These are phyloP conservation scores for Leccinum subgranulosum DNA, from an alignment of 768 basidiomycete genomes.

Conservation along the genomic window DNA sequence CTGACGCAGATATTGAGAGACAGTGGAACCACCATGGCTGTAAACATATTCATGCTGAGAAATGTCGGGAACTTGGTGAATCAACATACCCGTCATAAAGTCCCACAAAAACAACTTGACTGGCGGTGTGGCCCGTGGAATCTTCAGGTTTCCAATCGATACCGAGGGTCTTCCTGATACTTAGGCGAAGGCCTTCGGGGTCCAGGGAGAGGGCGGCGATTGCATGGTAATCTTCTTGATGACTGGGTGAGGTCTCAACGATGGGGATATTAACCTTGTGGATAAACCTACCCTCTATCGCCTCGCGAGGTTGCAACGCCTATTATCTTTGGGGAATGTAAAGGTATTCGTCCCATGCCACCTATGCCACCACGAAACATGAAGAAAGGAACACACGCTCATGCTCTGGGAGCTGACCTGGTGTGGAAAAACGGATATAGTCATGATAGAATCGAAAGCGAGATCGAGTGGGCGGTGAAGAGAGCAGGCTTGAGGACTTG, in stretches of 20 bases:
- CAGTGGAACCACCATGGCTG: constrained; percentile 90
- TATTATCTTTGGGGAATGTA: constrained; percentile 74
- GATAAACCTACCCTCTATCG: constrained; percentile 54
- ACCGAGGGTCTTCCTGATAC: constrained; percentile 57
- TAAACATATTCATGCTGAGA: not conserved
- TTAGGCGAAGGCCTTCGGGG: constrained; percentile 67
- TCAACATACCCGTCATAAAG: constrained; percentile 84
- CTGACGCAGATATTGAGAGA: constrained; percentile 81
- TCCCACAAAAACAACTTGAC: constrained; percentile 82
- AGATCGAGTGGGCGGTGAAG: constrained; percentile 10
- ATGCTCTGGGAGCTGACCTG: constrained; percentile 38
- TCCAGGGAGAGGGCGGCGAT: constrained; percentile 74
- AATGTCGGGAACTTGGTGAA: not conserved
- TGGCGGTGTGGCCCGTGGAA: constrained; percentile 53
- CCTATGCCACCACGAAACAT: constrained; percentile 35
- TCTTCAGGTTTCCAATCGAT: constrained; percentile 70
- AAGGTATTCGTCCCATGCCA: constrained; percentile 63
- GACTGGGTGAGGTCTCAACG: constrained; percentile 41
- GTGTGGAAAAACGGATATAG: constrained; percentile 53
- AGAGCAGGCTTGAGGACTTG: constrained; percentile 14
- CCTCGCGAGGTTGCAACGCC: constrained; percentile 76
- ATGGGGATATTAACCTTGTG: not conserved
- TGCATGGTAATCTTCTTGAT: constrained; percentile 87
- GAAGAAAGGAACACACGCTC: not conserved
- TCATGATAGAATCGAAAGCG: constrained; percentile 54